Conservation (phyloP, 129 eudicot species). For the Flaveria sonorensis region DNA sequence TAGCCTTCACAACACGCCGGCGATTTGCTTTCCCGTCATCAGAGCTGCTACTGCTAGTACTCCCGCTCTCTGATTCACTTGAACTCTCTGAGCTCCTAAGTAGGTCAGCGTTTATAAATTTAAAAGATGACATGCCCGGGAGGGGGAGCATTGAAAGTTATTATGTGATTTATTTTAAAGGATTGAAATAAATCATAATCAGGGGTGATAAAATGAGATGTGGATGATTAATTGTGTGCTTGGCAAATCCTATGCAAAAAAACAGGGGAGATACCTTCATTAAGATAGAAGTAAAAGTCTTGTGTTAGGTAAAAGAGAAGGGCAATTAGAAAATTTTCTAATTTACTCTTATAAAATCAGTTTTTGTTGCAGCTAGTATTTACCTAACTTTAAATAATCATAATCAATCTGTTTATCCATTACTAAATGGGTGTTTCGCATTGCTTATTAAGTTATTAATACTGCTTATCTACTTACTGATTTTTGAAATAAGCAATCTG, state of each 20-base stretch:
- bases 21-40: slow-evolving; percentile 56
- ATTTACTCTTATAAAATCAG: neutral
- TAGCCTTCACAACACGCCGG: slow-evolving; percentile 31
- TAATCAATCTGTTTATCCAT: neutral
- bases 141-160: neutral
- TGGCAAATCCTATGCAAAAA: neutral
- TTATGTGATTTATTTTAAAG: neutral
- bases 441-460: neutral
- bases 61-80: slow-evolving; percentile 59
- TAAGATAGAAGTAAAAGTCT: neutral
- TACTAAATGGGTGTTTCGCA: neutral
- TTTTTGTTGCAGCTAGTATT: slow-evolving; percentile 1
- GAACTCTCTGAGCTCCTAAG: slow-evolving; percentile 63
- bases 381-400: neutral
- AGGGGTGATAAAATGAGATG: neutral
- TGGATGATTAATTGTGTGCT: neutral
- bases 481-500: neutral
- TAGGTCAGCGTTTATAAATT: neutral
- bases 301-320: neutral
- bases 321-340: neutral
- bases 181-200: neutral
- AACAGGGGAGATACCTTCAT: neutral
- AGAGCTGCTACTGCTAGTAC: slow-evolving; percentile 63
- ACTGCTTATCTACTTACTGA: neutral
- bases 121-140: neutral